Evolutionary conservation across 352 stramenopile genomes (phyloP).

Genomic region (Elongisporangium prolatum): DNA sequence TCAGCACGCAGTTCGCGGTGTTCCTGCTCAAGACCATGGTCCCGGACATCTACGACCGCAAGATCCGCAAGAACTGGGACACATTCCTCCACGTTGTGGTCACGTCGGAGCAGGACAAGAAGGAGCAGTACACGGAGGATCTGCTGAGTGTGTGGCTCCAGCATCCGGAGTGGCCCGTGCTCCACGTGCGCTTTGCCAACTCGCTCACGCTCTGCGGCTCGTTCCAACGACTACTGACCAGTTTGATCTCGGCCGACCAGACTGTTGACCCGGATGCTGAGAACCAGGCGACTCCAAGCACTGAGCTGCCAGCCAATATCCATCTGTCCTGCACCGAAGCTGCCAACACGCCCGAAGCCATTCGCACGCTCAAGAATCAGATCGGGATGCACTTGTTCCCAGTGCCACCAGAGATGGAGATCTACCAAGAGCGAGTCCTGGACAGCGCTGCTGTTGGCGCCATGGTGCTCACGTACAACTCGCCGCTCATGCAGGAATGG

Average conservation of each 20-base stretch:
- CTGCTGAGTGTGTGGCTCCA: slow-evolving; percentile 48
- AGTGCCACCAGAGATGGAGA: slow-evolving; percentile 43
- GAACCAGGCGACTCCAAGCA: slow-evolving; percentile 6
- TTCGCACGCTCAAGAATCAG: slow-evolving; percentile 49
- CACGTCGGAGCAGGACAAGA: slow-evolving; percentile 36
- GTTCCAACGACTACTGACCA: slow-evolving; percentile 44
- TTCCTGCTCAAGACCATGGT: slow-evolving; percentile 56
- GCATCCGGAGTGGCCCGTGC: slow-evolving; percentile 57
- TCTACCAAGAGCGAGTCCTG: slow-evolving; percentile 47
- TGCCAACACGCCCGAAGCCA: slow-evolving; percentile 32
- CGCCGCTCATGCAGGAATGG: slow-evolving; percentile 73
- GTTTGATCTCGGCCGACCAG: slow-evolving; percentile 19
- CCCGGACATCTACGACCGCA: slow-evolving; percentile 55
- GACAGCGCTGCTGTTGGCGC: slow-evolving; percentile 53
- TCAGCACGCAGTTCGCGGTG: slow-evolving; percentile 52
- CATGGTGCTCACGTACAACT: slow-evolving; percentile 60
- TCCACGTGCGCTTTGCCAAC: slow-evolving; percentile 50
- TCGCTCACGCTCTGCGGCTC: slow-evolving; percentile 46
- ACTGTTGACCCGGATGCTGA: slow-evolving; percentile 10
- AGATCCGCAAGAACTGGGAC: slow-evolving; percentile 63
- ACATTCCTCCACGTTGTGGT: slow-evolving; percentile 70
- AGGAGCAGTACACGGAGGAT: slow-evolving; percentile 64
- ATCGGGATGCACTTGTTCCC: slow-evolving; percentile 70
- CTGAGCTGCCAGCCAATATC: slow-evolving; percentile 34
- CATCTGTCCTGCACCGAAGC: slow-evolving; percentile 47